Base-by-base conservation (phyloP, 805 yeast species). In the Huiozyma naganishii region DNA sequence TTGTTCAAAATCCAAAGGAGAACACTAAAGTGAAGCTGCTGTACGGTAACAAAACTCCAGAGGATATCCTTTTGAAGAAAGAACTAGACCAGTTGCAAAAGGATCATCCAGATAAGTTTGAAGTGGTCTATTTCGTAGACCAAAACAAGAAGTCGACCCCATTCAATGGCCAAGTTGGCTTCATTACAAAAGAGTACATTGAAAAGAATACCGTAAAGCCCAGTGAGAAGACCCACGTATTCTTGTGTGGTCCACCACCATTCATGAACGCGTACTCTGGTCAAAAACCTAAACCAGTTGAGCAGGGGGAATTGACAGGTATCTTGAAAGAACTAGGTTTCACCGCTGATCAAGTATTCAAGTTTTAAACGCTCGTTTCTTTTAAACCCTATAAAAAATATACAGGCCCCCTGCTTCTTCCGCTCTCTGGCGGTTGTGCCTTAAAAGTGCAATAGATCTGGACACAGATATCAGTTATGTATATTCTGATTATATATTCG, bases 211-310 rank as follows among this genome's bases (percentile, higher is more conserved):
- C 85, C 51, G 79, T 90, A 46, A 71, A 73, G 51, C 81, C 96
- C 32, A 72, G 67, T 41, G 83, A 77, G 45, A 76, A 80, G 65
- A 70, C 76, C 56, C 83, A 81, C 60, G 75, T 89, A 46, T 90
- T 84, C 55, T 83, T 90, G 45, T 92, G 98, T 67, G 98, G 98
- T 45, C 98, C 98, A 47, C 95, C 95, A 58, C 83, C 84, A 36
- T 73, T 92, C 63, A 85, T 85, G 80, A 73, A 82, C 44, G 88
- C 95, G 46, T 59, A 88, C 53, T 85, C 95, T 28, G 98, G 98
- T 60, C 64, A 66, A 55, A 90, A 90, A 76, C 72, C 68, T 39
- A 79, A 92, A 41, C 94, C 95, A 54, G 57, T 80, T 44, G 97
- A 89, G 62, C 98, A 92, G 73, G 98, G 98, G 68, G 95, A 85